These are phyloP conservation scores for Claviceps citrina DNA, from an alignment of 2,329 filamentous ascomycete species.

Conservation along the genomic window DNA sequence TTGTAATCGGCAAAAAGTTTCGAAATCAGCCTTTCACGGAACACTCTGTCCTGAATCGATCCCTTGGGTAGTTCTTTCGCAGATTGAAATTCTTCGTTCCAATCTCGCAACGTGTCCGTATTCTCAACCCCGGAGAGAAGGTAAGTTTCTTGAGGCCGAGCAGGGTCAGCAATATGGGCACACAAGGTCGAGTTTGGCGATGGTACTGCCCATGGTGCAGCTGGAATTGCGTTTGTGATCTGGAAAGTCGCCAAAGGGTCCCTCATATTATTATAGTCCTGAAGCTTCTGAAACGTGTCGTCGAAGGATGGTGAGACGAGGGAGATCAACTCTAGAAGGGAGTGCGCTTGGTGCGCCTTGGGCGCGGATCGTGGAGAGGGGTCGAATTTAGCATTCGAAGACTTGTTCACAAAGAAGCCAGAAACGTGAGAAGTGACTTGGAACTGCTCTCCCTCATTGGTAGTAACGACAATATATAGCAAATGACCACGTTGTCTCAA, in stretches of 20 bases:
- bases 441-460: conserved; percentile 85
- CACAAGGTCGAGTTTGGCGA: conserved; percentile 46
- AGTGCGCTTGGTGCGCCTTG: conserved; percentile 70
- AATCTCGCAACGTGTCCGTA: conserved; percentile 85
- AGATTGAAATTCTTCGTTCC: conserved; percentile 98
- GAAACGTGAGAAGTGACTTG: conserved; percentile 88
- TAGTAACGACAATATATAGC: conserved; percentile 76
- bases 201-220: conserved; percentile 82
- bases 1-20: conserved; percentile 98
- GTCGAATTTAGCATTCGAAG: conserved; percentile 87
- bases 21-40: conserved; percentile 81
- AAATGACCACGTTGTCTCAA: conserved; percentile 84
- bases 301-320: conserved; percentile 74
- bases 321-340: conserved; percentile 63
- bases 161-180: conserved; percentile 67
- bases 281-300: conserved; percentile 57
- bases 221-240: conserved; percentile 85
- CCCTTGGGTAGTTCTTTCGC: conserved; percentile 89
- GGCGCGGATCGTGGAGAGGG: conserved; percentile 65
- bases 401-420: conserved; percentile 95
- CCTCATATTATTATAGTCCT: conserved; percentile 70
- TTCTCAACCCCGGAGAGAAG: conserved; percentile 83
- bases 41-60: conserved; percentile 86
- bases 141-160: conserved; percentile 83
- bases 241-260: conserved; percentile 89